These are phyloP conservation scores for Leccinellum albellum DNA, from an alignment of 768 basidiomycete species.

Conservation along the genomic window DNA sequence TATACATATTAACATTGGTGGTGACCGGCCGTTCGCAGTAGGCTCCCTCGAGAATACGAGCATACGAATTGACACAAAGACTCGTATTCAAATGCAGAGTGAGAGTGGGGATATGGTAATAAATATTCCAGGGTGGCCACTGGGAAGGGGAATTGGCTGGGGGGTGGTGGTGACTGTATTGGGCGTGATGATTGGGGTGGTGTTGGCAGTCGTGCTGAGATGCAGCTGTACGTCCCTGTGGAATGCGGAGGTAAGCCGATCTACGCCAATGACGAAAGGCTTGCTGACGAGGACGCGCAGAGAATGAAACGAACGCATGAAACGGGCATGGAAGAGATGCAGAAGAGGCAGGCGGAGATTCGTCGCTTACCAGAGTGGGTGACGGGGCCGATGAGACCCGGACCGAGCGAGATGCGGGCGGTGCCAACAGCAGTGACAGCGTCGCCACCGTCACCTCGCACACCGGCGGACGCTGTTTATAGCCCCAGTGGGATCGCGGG, in stretches of 20 bases:
- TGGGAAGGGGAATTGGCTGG: conserved; percentile 32
- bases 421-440: background rate
- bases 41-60: background rate
- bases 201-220: conserved; percentile 59
- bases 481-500: background rate
- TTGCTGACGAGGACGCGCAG: conserved; percentile 10
- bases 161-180: conserved; percentile 53
- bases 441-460: conserved; percentile 7
- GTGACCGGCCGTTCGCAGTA: conserved; percentile 4
- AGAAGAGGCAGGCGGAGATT: background rate
- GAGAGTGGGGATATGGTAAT: conserved; percentile 8
- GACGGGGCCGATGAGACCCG: background rate
- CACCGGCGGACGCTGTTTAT: conserved; percentile 5
- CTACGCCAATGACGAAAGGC: background rate
- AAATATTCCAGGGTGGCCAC: conserved; percentile 3
- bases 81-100: background rate
- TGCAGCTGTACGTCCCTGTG: conserved; percentile 64
- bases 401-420: background rate
- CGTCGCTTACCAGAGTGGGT: background rate
- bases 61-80: conserved; percentile 1
- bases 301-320: background rate
- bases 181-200: conserved; percentile 9
- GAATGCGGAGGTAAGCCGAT: conserved; percentile 61
- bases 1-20: conserved; percentile 3
- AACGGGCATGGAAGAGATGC: background rate